Evolutionary conservation across 106 monocot species (phyloP), one percentile per base, ranked within the genome.

Genomic region (Dendrobium nobile): DNA sequence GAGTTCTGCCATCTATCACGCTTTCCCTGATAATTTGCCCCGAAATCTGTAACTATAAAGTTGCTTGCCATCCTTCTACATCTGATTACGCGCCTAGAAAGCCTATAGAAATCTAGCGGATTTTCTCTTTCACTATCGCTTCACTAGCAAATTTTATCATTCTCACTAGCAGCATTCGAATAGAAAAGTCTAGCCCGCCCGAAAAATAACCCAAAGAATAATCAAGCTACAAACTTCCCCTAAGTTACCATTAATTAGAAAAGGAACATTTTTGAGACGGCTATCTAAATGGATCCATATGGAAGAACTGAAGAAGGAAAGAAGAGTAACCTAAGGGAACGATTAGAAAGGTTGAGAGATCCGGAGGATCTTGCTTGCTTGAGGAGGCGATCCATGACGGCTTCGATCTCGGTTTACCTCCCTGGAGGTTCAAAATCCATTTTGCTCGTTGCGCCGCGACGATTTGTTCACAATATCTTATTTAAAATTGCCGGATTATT

Each of bases 331-430:
- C 89, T 95, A 77, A 98, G 94, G 58, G 89, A 87, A 13, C 98
- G 92, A 77, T 92, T 92, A 80, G 98, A 98, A 84, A 98, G 94
- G 73, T 98, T 98, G 81, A 98, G 91, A 37, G 94, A 98, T 76
- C 98, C 98, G 22, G 92, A 89, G 17, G 84, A 79, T 73, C 98
- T 81, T 24, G 98, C 94, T 24, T 94, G 80, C 76, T 74, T 95
- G 68, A 98, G 72, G 1, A 92, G 58, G 77, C 98, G 90, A 79
- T 98, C 98, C 98, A 95, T 98, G 19, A 41, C 67, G 22, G 5
- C 40, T 47, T 54, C 33, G 28, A 15, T 70, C 70, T 31, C 16
- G 1, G 70, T 28, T 70, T 8, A 37, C 9, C 15, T 70, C 70
- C 37, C 70, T 10, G 64, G 0, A 26, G 10, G 2, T 37, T 37